Evolutionary conservation across 2,329 filamentous ascomycete species (phyloP), one percentile per base, ranked within the genome.

Genomic region (Magnaporthiopsis poae): DNA sequence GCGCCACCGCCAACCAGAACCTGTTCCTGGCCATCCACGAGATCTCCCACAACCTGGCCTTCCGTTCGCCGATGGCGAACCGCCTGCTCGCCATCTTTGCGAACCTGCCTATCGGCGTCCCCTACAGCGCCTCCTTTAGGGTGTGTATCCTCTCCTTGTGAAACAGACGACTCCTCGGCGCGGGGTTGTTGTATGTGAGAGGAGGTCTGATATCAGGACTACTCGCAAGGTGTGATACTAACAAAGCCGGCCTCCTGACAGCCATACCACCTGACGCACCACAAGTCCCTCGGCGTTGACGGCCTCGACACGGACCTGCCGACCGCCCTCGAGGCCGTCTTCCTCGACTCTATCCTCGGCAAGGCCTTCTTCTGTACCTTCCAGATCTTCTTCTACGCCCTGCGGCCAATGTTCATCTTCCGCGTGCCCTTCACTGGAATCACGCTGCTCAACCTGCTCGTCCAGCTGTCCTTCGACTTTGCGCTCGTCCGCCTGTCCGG

Each of bases 321-420:
- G 31, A 98, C 95, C 25, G 87, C 91, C 63, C 79, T 97, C 64
- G 95, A 99, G 81, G 94, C 92, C 69, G 80, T 96, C 75, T 90
- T 99, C 76, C 88, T 99, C 73, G 91, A 99, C 81, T 97, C 92
- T 9, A 88, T 99, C 72, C 86, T 94, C 25, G 95, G 95, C 77
- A 99, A 99, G 80, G 89, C 95, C 71, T 99, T 99, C 82, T 99
- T 99, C 85, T 94, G 90, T 81, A 99, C 95, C 71, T 99, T 97
- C 81, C 95, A 99, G 80, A 97, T 99, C 77, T 86, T 99, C 76
- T 99, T 99, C 85, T 99, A 99, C 81, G 95, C 95, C 73, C 79
- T 99, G 64, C 91, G 95, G 21, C 95, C 95, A 68, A 96, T 98
- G 90, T 88, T 93, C 79, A 86, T 99, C 72, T 96, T 96, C 84